phyloP scores from a whole-genome alignment of 306 rosid genomes.

The Fragaria vesca region DNA sequence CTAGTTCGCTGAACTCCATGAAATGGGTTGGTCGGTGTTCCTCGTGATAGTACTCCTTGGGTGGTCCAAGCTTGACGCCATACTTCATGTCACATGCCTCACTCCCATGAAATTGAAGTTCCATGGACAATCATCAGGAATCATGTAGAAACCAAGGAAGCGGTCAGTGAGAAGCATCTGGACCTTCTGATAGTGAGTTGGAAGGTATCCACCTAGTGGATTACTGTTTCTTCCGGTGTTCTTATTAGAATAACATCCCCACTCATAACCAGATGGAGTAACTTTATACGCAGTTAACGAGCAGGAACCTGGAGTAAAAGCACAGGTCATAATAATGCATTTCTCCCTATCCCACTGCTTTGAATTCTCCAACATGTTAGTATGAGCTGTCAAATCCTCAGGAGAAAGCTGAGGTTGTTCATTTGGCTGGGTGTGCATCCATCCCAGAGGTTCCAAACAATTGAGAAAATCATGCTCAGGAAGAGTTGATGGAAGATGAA shows the following conservation, averaged over 20 bases:
- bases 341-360: constrained; percentile 99
- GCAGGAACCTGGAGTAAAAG: constrained; percentile 98
- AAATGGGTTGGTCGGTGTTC: constrained; percentile 95
- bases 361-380: constrained; percentile 83
- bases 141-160: constrained; percentile 93
- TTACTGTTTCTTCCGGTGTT: constrained; percentile 76
- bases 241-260: constrained; percentile 88
- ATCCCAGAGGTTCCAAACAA: constrained; percentile 95
- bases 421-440: constrained; percentile 99
- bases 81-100: constrained; percentile 88
- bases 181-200: constrained; percentile 93
- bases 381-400: constrained; percentile 92
- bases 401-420: constrained; percentile 97
- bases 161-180: constrained; percentile 98
- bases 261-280: constrained; percentile 94
- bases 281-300: constrained; percentile 89
- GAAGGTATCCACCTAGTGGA: constrained; percentile 87
- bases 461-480: constrained; percentile 95
- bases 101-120: constrained; percentile 97
- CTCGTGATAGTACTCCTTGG: constrained; percentile 83
- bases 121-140: constrained; percentile 95
- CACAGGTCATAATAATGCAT: constrained; percentile 86
- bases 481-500: constrained; percentile 85
- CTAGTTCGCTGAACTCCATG: constrained; percentile 88
- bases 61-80: constrained; percentile 84